Evolutionary conservation across 805 yeast genomes (phyloP).

Genomic region (Blastobotrys peoriensis): DNA sequence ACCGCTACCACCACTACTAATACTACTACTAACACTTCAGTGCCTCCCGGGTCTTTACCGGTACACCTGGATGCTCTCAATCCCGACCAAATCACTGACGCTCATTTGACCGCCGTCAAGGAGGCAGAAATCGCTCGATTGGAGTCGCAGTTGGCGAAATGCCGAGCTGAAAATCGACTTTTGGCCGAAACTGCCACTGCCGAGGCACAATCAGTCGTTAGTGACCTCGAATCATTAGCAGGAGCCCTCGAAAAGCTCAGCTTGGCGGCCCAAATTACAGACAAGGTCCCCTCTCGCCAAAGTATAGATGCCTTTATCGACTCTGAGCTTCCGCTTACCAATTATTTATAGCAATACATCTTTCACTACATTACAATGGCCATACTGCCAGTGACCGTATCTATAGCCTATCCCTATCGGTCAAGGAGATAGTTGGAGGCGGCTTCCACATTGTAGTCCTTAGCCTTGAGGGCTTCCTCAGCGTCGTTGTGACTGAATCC

Average conservation of each 20-base stretch:
- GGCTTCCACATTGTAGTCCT: conserved; percentile 69
- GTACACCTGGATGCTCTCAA: conserved; percentile 24
- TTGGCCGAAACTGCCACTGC: conserved; percentile 1
- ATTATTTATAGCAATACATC: too few relatives aligned
- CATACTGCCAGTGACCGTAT: too few relatives aligned
- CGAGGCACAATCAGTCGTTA: not conserved
- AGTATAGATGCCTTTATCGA: conserved; percentile 10
- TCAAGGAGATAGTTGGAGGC: conserved; percentile 87
- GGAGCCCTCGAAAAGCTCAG: conserved; percentile 8
- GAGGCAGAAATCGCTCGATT: conserved; percentile 19
- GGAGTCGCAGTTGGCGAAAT: conserved; percentile 4
- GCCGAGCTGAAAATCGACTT: conserved; percentile 7
- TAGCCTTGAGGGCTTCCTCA: conserved; percentile 56
- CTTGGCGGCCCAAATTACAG: conserved; percentile 8
- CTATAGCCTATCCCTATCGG: conserved; percentile 1
- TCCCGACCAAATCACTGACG: conserved; percentile 27
- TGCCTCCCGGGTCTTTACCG: too few relatives aligned
- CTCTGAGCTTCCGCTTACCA: too few relatives aligned
- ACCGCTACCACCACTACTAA: not conserved
- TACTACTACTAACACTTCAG: too few relatives aligned
- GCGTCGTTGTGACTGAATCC: conserved; percentile 73
- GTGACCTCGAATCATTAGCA: not conserved
- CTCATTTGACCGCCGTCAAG: conserved; percentile 24
- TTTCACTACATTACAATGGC: too few relatives aligned
- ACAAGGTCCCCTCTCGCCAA: conserved; percentile 10